These are phyloP conservation scores for Lizonia empirigonia DNA, from an alignment of 2,329 filamentous ascomycete species.

Conservation along the genomic window DNA sequence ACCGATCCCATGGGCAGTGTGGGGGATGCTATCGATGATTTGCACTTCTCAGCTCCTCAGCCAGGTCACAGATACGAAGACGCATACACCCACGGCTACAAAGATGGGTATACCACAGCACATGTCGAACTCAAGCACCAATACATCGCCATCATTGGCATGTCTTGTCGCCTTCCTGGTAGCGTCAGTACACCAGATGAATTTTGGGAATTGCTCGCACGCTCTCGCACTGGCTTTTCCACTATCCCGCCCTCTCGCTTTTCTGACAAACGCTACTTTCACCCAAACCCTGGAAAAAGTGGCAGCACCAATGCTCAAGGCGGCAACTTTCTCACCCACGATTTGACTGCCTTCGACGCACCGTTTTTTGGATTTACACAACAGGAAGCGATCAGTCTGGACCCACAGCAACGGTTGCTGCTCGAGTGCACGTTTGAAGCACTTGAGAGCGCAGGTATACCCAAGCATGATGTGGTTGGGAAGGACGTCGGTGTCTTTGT, in stretches of 20 bases:
- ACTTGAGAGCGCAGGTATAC: constrained; percentile 48
- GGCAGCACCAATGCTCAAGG: constrained; percentile 43
- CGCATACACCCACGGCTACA: constrained; percentile 27
- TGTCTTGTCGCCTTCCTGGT: constrained; percentile 38
- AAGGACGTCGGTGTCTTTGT: constrained; percentile 36
- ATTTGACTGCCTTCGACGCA: constrained; percentile 34
- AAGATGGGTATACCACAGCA: constrained; percentile 21
- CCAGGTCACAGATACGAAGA: constrained; percentile 10
- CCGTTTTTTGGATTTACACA: constrained; percentile 39
- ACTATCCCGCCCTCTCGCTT: constrained; percentile 48
- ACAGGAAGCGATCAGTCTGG: constrained; percentile 36
- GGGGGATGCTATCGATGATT: neutral
- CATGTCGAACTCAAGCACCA: constrained; percentile 26
- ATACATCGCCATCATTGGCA: constrained; percentile 50
- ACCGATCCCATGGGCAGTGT: neutral
- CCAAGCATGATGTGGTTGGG: constrained; percentile 35
- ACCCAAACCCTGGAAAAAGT: constrained; percentile 44
- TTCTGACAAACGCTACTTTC: constrained; percentile 45
- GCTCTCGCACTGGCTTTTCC: constrained; percentile 39
- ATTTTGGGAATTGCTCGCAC: constrained; percentile 36
- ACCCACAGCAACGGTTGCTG: constrained; percentile 43
- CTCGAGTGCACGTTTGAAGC: constrained; percentile 47
- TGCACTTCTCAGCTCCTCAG: neutral
- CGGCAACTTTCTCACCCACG: constrained; percentile 31
- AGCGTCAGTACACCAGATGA: constrained; percentile 31